phyloP scores from a whole-genome alignment of 306 rosid species.

The Vigna hirtella region DNA sequence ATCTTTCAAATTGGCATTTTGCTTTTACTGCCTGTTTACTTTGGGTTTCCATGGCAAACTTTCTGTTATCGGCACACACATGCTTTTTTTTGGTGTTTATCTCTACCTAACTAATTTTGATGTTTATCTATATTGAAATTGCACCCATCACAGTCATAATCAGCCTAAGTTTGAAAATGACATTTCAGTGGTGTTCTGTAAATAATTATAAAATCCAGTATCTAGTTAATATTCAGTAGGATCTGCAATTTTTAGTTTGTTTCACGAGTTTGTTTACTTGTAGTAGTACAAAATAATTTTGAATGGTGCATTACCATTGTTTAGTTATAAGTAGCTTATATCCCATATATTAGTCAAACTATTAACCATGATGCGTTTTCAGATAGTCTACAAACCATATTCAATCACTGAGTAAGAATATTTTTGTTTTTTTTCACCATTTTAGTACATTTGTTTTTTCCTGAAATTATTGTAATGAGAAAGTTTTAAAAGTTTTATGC shows the following conservation, averaged over 20 bases:
- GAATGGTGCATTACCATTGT: too few species aligned
- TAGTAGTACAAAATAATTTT: too few species aligned
- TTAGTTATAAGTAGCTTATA: too few species aligned
- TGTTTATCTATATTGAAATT: background rate
- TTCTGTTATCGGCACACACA: background rate
- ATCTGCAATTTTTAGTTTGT: background rate
- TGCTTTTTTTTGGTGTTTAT: background rate
- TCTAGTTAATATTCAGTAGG: background rate
- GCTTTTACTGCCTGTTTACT: constrained; percentile 3
- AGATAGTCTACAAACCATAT: background rate
- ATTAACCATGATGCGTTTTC: background rate
- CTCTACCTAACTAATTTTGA: background rate
- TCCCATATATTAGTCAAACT: too few species aligned
- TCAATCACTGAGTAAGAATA: background rate
- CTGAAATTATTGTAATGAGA: too few species aligned
- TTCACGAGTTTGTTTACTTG: too few species aligned
- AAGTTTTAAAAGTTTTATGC: too few species aligned
- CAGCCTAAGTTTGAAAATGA: background rate
- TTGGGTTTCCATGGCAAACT: constrained; percentile 6
- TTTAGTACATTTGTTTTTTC: too few species aligned
- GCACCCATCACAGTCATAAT: too few species aligned
- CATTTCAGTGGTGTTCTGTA: background rate
- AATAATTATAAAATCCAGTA: background rate
- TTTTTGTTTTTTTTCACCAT: too few species aligned
- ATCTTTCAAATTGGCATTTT: constrained; percentile 20